phyloP scores from a whole-genome alignment of 208 protist species.

The Leishmania tarentolae region DNA sequence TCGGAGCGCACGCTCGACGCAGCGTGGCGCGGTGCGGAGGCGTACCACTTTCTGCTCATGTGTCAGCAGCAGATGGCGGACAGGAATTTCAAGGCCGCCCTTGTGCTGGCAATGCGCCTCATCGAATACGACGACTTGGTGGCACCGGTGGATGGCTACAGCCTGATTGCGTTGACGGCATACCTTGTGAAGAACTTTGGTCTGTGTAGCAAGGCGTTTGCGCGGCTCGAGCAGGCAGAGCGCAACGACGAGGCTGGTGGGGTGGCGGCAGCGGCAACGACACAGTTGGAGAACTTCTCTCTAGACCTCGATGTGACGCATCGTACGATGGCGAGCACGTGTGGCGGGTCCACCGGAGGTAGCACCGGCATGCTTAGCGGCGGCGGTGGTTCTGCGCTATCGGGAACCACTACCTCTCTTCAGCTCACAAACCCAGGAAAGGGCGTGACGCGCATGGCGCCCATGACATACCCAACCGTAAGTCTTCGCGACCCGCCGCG shows the following conservation, averaged over 20 bases:
- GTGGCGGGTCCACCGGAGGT: constrained; percentile 19
- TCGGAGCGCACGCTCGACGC: constrained; percentile 83
- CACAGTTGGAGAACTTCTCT: constrained; percentile 70
- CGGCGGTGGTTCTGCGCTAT: constrained; percentile 46
- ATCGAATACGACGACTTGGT: constrained; percentile 96
- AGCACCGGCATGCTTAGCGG: constrained; percentile 16
- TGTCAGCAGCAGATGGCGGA: constrained; percentile 88
- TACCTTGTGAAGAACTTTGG: constrained; percentile 93
- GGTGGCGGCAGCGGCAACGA: constrained; percentile 17
- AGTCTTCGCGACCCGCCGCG: constrained; percentile 60
- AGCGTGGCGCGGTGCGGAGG: constrained; percentile 94
- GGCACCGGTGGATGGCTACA: constrained; percentile 89
- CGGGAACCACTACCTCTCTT: constrained; percentile 73
- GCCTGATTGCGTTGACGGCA: constrained; percentile 93
- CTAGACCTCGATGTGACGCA: constrained; percentile 82
- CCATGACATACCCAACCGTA: constrained; percentile 80
- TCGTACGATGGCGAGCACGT: constrained; percentile 53
- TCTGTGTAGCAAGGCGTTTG: constrained; percentile 95
- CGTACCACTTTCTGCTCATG: constrained; percentile 96
- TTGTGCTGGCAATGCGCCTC: constrained; percentile 90
- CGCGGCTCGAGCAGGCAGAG: constrained; percentile 92
- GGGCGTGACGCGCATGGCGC: constrained; percentile 35
- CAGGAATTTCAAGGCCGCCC: constrained; percentile 69
- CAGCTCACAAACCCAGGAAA: constrained; percentile 81
- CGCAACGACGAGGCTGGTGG: constrained; percentile 52